phyloP scores from a whole-genome alignment of 2,329 filamentous ascomycete species.

The Diaporthe ilicicola region DNA sequence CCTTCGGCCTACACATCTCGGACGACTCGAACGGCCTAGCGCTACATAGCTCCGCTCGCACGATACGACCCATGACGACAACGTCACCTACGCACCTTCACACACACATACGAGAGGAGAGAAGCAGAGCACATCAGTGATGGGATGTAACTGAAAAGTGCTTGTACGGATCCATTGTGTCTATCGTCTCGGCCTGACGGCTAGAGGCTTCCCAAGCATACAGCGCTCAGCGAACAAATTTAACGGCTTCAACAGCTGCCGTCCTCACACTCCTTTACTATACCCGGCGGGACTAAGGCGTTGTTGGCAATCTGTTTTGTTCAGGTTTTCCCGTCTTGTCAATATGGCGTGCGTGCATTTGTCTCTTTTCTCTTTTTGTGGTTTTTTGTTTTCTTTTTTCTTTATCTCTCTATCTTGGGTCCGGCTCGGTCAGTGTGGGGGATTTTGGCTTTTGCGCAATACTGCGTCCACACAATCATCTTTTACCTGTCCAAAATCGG shows the following conservation, averaged over 20 bases:
- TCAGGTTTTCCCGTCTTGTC: conserved; percentile 21
- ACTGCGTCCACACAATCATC: not conserved
- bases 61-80: not conserved
- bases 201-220: conserved; percentile 7
- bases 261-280: conserved; percentile 31
- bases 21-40: not conserved
- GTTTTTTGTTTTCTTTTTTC: conserved; percentile 4
- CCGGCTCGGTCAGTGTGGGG: conserved; percentile 20
- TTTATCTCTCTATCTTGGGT: conserved; percentile 14
- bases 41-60: not conserved
- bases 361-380: no score
- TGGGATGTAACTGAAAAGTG: conserved; percentile 1
- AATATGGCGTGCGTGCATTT: conserved; percentile 29
- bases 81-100: not conserved
- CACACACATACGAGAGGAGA: not conserved
- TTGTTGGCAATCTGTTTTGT: conserved; percentile 30
- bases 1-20: no score
- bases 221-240: not conserved
- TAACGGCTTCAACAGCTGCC: conserved; percentile 29
- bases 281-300: conserved; percentile 27
- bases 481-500: conserved; percentile 17
- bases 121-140: not conserved
- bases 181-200: conserved; percentile 2
- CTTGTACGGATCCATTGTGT: conserved; percentile 13
- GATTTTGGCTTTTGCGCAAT: conserved; percentile 26